Evolutionary conservation across 2,329 filamentous ascomycete genomes (phyloP).

Genomic region (Pseudopyrenochaeta lycopersici): DNA sequence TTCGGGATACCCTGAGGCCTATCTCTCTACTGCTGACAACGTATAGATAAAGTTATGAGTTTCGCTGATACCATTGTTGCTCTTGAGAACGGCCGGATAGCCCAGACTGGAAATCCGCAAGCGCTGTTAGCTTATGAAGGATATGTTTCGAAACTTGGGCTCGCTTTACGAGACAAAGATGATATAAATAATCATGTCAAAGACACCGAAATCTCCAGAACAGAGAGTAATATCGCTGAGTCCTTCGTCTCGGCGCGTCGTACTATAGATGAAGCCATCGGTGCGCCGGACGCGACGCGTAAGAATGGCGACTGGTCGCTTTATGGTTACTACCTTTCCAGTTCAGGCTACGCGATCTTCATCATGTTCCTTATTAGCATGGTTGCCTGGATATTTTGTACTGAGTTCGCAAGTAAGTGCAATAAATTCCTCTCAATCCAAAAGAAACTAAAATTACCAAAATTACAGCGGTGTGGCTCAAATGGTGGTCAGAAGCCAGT

Average conservation of each 20-base stretch:
- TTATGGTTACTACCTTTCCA: conserved; percentile 1
- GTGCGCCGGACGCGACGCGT: background rate
- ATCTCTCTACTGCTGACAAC: background rate
- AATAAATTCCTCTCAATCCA: background rate
- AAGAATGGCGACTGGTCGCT: conserved; percentile 1
- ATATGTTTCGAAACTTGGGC: background rate
- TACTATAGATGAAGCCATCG: too few species aligned
- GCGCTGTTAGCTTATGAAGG: background rate
- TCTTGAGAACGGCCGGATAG: conserved; percentile 1
- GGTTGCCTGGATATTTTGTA: background rate
- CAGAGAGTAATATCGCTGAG: too few species aligned
- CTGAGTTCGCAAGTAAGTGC: conserved; percentile 1
- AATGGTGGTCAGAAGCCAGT: conserved; percentile 3
- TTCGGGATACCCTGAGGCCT: conserved; percentile 15
- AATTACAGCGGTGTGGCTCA: conserved; percentile 1
- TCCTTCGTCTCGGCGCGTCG: too few species aligned
- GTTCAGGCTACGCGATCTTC: background rate
- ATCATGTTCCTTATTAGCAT: background rate
- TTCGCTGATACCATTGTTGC: conserved; percentile 1
- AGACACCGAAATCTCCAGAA: too few species aligned
- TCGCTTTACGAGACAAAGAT: too few species aligned
- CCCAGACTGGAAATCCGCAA: background rate
- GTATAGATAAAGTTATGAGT: background rate
- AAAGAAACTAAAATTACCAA: background rate
- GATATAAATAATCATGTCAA: too few species aligned